Percentiles rank a stretch among this genome's conserved stretches.
These are phyloP conservation scores for Telopea speciosissima DNA, from an alignment of 177 flowering plant species.

Conservation along the genomic window DNA sequence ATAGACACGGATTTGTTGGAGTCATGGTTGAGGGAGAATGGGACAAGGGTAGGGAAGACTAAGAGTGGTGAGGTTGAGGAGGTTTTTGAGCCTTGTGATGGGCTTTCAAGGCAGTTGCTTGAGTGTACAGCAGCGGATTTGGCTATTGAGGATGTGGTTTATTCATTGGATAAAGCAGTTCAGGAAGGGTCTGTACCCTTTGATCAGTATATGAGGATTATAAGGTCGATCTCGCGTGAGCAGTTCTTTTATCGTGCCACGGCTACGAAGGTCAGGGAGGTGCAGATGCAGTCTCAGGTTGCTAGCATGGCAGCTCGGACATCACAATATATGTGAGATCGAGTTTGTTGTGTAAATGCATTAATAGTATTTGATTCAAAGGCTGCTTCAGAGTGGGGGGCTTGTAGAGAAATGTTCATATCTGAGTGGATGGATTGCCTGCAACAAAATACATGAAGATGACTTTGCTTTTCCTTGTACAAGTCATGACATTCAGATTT, in stretches of 20 bases:
- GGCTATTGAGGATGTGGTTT: constrained; percentile 60
- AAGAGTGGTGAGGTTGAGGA: constrained; percentile 34
- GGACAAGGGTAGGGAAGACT: constrained; percentile 20
- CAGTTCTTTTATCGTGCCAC: constrained; percentile 69
- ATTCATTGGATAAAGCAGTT: constrained; percentile 56
- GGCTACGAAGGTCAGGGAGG: constrained; percentile 45
- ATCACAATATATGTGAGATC: too few relatives aligned
- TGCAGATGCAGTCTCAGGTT: constrained; percentile 65
- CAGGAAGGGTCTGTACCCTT: constrained; percentile 61
- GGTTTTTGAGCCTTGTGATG: constrained; percentile 47
- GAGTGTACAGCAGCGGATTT: constrained; percentile 52
- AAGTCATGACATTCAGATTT: too few relatives aligned
- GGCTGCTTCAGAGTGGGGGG: too few relatives aligned
- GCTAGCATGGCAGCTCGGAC: constrained; percentile 51
- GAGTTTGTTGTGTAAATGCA: too few relatives aligned
- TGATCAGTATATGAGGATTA: constrained; percentile 63
- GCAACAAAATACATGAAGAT: too few relatives aligned
- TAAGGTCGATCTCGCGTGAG: constrained; percentile 62
- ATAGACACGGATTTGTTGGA: constrained; percentile 52
- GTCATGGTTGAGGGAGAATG: constrained; percentile 44
- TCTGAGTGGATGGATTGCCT: too few relatives aligned
- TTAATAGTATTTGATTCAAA: too few relatives aligned
- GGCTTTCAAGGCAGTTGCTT: constrained; percentile 54
- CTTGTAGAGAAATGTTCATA: too few relatives aligned
- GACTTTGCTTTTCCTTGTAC: too few relatives aligned